Conservation (phyloP, 768 basidiomycete species). For the Cyathus striatus region DNA sequence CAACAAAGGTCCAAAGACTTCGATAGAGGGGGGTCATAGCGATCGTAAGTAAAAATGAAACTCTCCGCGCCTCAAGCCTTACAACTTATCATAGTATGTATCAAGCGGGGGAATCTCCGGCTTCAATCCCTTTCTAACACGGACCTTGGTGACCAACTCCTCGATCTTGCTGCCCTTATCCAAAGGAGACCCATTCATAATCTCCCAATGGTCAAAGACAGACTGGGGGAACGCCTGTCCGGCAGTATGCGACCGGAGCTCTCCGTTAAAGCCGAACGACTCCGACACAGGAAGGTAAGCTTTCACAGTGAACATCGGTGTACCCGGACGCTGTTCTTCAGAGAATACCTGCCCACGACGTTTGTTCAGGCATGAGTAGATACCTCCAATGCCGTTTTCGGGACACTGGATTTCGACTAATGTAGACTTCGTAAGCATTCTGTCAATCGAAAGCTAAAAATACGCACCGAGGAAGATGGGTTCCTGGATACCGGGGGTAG, state of each 20-base stretch:
- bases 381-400: conserved; percentile 95
- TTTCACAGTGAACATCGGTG: conserved; percentile 99
- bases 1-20: too few relatives aligned
- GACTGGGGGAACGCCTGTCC: conserved; percentile 98
- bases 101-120: conserved; percentile 86
- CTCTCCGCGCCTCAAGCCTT: conserved; percentile 21
- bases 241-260: conserved; percentile 84
- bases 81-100: conserved; percentile 92
- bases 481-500: conserved; percentile 89
- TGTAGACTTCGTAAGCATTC: conserved; percentile 7
- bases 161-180: conserved; percentile 93
- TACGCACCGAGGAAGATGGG: conserved; percentile 85
- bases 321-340: conserved; percentile 94
- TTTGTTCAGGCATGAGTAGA: conserved; percentile 91
- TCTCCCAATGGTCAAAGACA: conserved; percentile 92
- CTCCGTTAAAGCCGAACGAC: conserved; percentile 97
- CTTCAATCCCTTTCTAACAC: conserved; percentile 95
- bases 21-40: too few relatives aligned
- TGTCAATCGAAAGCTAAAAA: not conserved
- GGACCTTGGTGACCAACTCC: conserved; percentile 75
- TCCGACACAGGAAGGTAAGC: conserved; percentile 89
- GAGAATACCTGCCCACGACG: conserved; percentile 98
- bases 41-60: too few relatives aligned
- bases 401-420: conserved; percentile 95
- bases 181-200: conserved; percentile 76